phyloP scores from a whole-genome alignment of 805 yeast species.

The Lipomyces chichibuensis region DNA sequence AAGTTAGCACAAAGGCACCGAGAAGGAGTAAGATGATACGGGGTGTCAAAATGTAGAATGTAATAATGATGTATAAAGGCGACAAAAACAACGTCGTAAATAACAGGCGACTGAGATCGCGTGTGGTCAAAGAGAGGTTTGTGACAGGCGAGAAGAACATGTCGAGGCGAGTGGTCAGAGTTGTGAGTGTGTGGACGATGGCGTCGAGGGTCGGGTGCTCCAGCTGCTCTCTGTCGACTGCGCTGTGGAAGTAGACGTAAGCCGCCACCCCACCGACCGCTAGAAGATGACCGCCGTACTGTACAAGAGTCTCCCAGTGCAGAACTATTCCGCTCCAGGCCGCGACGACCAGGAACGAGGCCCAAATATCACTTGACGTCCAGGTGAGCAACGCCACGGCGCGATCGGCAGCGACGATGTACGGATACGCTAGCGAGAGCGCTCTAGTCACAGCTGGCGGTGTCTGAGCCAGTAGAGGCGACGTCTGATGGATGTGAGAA shows the following conservation, averaged over 20 bases:
- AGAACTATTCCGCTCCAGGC: conserved; percentile 60
- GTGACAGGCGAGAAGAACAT: conserved; percentile 80
- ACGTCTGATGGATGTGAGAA: conserved; percentile 55
- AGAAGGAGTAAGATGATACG: conserved; percentile 60
- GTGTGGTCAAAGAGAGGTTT: conserved; percentile 61
- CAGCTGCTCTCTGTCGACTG: conserved; percentile 51
- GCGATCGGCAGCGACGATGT: conserved; percentile 71
- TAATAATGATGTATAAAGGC: conserved; percentile 75
- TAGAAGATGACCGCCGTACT: conserved; percentile 72
- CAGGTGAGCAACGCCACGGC: conserved; percentile 77
- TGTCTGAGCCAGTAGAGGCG: conserved; percentile 83
- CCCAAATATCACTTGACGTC: conserved; percentile 85
- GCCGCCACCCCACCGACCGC: conserved; percentile 50
- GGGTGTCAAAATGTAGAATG: conserved; percentile 72
- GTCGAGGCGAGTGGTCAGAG: conserved; percentile 75
- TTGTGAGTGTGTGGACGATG: conserved; percentile 73
- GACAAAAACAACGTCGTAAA: conserved; percentile 85
- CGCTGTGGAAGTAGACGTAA: conserved; percentile 38
- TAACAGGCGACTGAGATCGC: conserved; percentile 76
- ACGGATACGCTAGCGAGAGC: conserved; percentile 81
- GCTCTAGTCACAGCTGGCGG: conserved; percentile 91
- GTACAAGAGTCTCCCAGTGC: conserved; percentile 74
- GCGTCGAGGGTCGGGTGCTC: conserved; percentile 83
- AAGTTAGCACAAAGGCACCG: conserved; percentile 69
- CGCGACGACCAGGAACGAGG: conserved; percentile 64